phyloP scores from a whole-genome alignment of 495 filamentous ascomycete genomes.

The Podospora tetraspora region DNA sequence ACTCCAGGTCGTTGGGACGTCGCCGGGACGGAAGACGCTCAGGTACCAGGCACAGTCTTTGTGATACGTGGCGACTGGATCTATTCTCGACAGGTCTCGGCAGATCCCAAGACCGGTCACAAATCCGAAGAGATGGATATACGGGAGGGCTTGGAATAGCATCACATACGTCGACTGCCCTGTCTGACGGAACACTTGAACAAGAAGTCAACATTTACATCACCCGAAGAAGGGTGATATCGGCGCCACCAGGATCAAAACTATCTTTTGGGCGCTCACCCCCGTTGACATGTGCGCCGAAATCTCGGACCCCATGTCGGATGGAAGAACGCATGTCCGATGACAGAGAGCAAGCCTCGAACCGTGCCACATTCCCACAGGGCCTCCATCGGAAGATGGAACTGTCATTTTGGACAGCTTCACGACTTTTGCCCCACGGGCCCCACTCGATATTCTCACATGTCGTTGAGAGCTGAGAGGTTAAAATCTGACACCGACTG shows the following conservation, averaged over 20 bases:
- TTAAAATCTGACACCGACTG: background rate
- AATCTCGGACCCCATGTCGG: background rate
- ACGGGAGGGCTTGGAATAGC: background rate
- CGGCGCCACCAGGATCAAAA: conserved; percentile 2
- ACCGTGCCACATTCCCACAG: background rate
- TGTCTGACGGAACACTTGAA: no score
- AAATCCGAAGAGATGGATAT: background rate
- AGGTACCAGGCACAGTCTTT: background rate
- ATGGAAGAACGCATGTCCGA: background rate
- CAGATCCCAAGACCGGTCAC: background rate
- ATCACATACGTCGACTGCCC: background rate
- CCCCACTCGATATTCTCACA: background rate
- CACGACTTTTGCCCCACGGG: background rate
- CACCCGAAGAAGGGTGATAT: background rate
- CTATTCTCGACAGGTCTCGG: background rate
- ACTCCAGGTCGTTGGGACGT: background rate
- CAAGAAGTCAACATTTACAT: background rate
- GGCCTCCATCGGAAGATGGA: background rate
- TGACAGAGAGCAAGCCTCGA: background rate
- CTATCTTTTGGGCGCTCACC: conserved; percentile 2
- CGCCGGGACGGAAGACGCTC: background rate
- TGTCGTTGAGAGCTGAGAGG: background rate
- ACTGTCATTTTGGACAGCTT: background rate
- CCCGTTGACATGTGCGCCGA: background rate
- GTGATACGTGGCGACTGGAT: background rate